phyloP scores from a whole-genome alignment of 768 basidiomycete genomes.

The Mrakia gelida region DNA sequence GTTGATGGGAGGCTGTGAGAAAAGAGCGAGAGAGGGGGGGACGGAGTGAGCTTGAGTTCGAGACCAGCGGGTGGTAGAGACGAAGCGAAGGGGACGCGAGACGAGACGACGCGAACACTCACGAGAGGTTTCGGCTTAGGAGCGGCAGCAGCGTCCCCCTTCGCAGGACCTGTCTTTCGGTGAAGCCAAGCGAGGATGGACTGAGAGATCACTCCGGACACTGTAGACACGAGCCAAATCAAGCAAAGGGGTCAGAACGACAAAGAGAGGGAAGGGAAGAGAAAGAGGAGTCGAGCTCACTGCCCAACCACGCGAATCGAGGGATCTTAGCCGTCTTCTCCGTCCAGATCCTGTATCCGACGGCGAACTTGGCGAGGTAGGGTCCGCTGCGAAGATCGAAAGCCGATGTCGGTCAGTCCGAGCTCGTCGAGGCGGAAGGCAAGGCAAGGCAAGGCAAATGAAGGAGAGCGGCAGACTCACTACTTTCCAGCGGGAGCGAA shows the following conservation, averaged over 20 bases:
- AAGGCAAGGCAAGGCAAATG: not conserved
- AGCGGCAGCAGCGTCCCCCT: not conserved
- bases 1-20: not conserved
- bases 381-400: slow-evolving; percentile 7
- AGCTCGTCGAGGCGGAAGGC: not conserved
- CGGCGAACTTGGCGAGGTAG: slow-evolving; percentile 6
- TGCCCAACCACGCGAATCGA: slow-evolving; percentile 23
- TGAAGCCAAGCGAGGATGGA: slow-evolving; percentile 19
- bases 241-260: not conserved
- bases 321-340: slow-evolving; percentile 26
- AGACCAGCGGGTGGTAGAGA: not conserved
- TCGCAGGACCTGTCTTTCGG: not conserved
- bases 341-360: slow-evolving; percentile 9
- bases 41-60: not conserved
- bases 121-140: not conserved
- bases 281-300: not conserved
- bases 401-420: not conserved
- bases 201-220: slow-evolving; percentile 30
- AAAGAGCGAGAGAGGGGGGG: not conserved
- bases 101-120: not conserved
- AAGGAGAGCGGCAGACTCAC: not conserved
- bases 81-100: not conserved
- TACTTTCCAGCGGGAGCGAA: slow-evolving; percentile 19
- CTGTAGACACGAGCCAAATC: not conserved
- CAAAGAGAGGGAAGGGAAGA: not conserved